These are phyloP conservation scores for Annulohypoxylon nitens DNA, from an alignment of 495 filamentous ascomycete species.

Conservation along the genomic window DNA sequence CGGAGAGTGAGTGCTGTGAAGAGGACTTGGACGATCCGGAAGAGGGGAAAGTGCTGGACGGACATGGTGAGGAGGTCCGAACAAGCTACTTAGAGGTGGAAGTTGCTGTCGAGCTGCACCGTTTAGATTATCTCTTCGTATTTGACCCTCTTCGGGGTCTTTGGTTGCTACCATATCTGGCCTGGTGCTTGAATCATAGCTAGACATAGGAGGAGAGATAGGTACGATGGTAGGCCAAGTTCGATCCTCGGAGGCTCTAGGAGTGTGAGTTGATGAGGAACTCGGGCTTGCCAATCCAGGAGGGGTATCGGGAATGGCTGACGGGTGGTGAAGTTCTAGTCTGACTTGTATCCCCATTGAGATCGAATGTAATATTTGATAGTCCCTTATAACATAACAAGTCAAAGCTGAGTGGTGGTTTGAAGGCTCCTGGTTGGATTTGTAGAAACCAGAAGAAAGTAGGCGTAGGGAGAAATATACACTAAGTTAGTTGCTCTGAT, in stretches of 20 bases:
- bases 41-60: slow-evolving; percentile 59
- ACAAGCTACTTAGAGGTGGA: slow-evolving; percentile 67
- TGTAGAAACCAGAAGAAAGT: slow-evolving; percentile 22
- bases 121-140: slow-evolving; percentile 50
- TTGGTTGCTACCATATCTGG: slow-evolving; percentile 58
- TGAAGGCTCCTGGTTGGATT: slow-evolving; percentile 8
- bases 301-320: slow-evolving; percentile 58
- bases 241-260: slow-evolving; percentile 57
- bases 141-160: slow-evolving; percentile 51
- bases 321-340: slow-evolving; percentile 60
- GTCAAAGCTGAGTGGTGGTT: slow-evolving; percentile 11
- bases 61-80: slow-evolving; percentile 58
- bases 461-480: slow-evolving; percentile 38
- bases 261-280: slow-evolving; percentile 56
- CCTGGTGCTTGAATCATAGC: slow-evolving; percentile 62
- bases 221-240: slow-evolving; percentile 48
- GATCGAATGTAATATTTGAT: slow-evolving; percentile 44
- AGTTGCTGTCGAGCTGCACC: slow-evolving; percentile 61
- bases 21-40: slow-evolving; percentile 57
- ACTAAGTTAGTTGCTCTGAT: slow-evolving; percentile 33
- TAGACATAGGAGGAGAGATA: slow-evolving; percentile 65
- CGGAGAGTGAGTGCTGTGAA: slow-evolving; percentile 57
- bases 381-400: slow-evolving; percentile 48
- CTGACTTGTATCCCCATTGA: slow-evolving; percentile 64
- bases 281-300: slow-evolving; percentile 61